Evolutionary conservation across 306 rosid genomes (phyloP), one percentile per base, ranked within the genome.

Genomic region (Pyrus communis): DNA sequence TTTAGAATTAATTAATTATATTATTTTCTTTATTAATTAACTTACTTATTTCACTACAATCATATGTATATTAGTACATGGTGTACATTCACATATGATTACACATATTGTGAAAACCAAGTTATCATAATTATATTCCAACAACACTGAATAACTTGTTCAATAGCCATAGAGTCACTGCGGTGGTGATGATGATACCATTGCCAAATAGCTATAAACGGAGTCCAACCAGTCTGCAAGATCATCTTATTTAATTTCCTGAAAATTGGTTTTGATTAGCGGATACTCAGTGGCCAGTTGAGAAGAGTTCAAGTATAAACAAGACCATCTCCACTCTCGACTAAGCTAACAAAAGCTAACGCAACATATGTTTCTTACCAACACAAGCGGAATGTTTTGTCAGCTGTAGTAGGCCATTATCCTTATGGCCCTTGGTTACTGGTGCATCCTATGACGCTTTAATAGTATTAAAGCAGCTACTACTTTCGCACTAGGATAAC

Each of bases 141-240:
- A 33, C 7, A 33, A 33, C 7, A 33, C 7, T 33, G 7, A 33
- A 33, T 33, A 33, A 33, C 35, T 33, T 33, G 35, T 33, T 33
- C 35, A 33, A 33, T 33, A 33, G 35, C 7, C 35, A 33, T 5
- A 33, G 35, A 33, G 7, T 33, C 35, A 33, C 35, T 4, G 35
- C 35, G 7, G 35, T 33, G 35, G 5, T 33, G 35, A 33, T 33
- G 7, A 33, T 33, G 35, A 33, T 71, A 86, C 93, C 98, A 93
- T 93, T 49, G 93, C 98, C 85, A 93, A 84, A 89, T 68, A 93
- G 85, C 91, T 90, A 83, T 89, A 93, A 7, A 96, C 98, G 51
- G 94, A 86, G 8, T 87, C 91, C 84, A 93, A 72, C 98, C 98
- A 93, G 73, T 75, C 59, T 8, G 9, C 68, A 69, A 93, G 89